Evolutionary conservation across 2,329 filamentous ascomycete genomes (phyloP), one percentile per base, ranked within the genome.

Genomic region (Neophaeococcomyces mojaviensis): DNA sequence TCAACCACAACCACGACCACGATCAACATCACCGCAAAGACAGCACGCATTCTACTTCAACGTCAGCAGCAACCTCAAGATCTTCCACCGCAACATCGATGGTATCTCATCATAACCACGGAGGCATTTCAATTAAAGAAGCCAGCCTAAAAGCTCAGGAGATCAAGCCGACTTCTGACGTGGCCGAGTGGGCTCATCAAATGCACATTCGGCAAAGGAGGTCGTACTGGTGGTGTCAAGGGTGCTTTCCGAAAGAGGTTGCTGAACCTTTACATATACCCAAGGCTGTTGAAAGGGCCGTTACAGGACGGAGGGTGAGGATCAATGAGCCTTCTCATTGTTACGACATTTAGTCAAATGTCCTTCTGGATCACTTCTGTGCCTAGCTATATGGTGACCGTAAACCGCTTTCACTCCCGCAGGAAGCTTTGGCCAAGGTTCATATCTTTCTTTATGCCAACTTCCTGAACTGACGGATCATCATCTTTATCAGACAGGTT

Each of bases 131-230:
- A 16, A 19, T 26, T 13, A 44, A 19, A 24, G 41, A 44, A 37
- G 20, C 22, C n/a, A 30, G 19, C 12, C 16, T 28, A 15, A 44
- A 44, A 31, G 41, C 41, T 36, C 41, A 36, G 33, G 41, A 35
- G 18, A 44, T 52, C 40, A 50, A 53, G 26, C 55, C 53, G 5
- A 49, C 51, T 2, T n/a, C 44, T 2, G 46, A 49, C 3, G 49
- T 57, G 10, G 53, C 51, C 9, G 55, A 57, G 44, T 57, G 55
- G 55, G 51, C 51, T 28, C 55, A 57, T 37, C 53, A 55, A 34
- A 49, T 55, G 38, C 55, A 57, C 39, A 43, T 55, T 39, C 52
- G 51, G 12, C 55, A 57, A 44, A 39, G 49, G 24, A 49, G 51
- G 13, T 50, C 49, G 37, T 55, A 55, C 40, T 50, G 54, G 26